phyloP scores from a whole-genome alignment of 1,284 basidiomycete genomes.

The Kwoniella shivajii region DNA sequence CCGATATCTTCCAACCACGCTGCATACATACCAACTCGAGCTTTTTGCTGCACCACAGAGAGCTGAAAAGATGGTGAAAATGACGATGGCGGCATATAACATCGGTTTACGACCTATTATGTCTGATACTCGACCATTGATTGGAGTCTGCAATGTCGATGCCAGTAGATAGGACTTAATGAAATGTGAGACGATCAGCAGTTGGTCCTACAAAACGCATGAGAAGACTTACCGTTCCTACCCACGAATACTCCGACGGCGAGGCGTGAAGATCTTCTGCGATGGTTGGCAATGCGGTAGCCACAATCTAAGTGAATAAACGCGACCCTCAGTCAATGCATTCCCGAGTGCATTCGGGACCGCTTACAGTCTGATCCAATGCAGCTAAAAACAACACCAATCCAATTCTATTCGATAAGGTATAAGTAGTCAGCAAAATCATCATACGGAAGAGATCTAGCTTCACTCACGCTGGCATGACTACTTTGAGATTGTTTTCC shows the following conservation, averaged over 20 bases:
- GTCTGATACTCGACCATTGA: constrained; percentile 48
- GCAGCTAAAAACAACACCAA: constrained; percentile 48
- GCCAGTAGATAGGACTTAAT: constrained; percentile 42
- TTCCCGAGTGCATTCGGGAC: neutral
- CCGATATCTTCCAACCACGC: too few species aligned
- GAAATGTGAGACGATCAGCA: neutral
- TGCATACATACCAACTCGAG: constrained; percentile 40
- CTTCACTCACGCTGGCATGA: constrained; percentile 32
- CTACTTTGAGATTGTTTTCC: constrained; percentile 38
- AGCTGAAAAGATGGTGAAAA: constrained; percentile 43
- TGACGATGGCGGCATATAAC: constrained; percentile 44
- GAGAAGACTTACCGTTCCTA: constrained; percentile 25
- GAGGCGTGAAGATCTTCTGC: constrained; percentile 33
- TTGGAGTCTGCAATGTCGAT: constrained; percentile 39
- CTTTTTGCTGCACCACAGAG: constrained; percentile 48
- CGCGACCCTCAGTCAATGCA: neutral
- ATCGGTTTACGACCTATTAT: constrained; percentile 49
- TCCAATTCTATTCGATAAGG: constrained; percentile 29
- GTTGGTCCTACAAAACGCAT: too few species aligned
- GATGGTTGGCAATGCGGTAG: constrained; percentile 39
- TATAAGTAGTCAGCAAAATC: neutral
- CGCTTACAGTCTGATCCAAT: constrained; percentile 43
- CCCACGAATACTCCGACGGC: constrained; percentile 41
- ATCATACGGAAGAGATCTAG: neutral
- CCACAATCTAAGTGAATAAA: constrained; percentile 25